These are phyloP conservation scores for Oryza meridionalis DNA, from an alignment of 176 grass and related monocot species.

Conservation along the genomic window DNA sequence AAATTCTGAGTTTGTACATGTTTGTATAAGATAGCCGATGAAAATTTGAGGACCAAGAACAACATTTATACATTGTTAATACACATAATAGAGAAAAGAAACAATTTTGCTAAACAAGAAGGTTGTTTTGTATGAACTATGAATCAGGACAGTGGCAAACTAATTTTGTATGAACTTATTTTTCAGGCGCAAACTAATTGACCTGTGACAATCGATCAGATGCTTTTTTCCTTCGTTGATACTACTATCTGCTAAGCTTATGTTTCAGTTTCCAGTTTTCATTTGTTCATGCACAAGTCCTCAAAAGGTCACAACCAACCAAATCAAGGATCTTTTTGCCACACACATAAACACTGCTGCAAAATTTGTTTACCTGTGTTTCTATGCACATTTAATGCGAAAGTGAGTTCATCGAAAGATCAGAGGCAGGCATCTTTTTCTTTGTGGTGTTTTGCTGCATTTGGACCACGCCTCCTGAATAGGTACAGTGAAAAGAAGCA, in stretches of 20 bases:
- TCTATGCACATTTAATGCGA: conserved; percentile 27
- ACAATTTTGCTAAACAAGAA: too few species aligned
- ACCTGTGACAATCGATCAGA: conserved; percentile 12
- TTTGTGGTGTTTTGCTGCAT: conserved; percentile 26
- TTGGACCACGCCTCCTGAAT: conserved; percentile 32
- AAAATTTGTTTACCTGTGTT: conserved; percentile 12
- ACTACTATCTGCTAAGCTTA: conserved; percentile 18
- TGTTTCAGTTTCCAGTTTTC: conserved; percentile 36
- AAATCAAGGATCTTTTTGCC: conserved; percentile 26
- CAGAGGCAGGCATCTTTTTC: conserved; percentile 39
- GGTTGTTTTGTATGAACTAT: too few species aligned
- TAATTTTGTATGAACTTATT: too few species aligned
- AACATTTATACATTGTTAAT: too few species aligned
- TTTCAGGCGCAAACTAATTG: conserved; percentile 12
- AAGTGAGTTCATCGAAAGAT: conserved; percentile 45
- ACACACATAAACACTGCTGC: conserved; percentile 7
- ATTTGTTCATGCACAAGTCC: conserved; percentile 31
- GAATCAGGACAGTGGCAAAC: too few species aligned
- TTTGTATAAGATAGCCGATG: too few species aligned
- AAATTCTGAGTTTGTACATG: too few species aligned
- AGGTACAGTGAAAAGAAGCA: conserved; percentile 51
- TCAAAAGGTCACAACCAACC: conserved; percentile 26
- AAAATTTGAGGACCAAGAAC: too few species aligned
- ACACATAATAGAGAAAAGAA: too few species aligned
- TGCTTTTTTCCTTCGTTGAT: conserved; percentile 16